Evolutionary conservation across 768 basidiomycete species (phyloP).

Genomic region (Rhizopogon roseolus): DNA sequence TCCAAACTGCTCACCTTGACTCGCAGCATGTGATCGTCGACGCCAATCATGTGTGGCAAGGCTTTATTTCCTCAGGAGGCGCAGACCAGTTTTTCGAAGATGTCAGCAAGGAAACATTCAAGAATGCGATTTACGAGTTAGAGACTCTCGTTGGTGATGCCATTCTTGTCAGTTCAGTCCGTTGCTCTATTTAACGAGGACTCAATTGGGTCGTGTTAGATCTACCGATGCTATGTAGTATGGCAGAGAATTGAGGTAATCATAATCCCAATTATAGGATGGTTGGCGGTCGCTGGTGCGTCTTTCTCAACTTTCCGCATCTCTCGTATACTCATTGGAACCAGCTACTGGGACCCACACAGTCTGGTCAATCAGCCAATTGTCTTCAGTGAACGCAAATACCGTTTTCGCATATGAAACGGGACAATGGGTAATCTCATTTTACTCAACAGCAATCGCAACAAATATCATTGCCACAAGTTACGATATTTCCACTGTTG

Average conservation of each 20-base stretch:
- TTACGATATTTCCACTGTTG: neutral
- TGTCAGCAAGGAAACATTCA: slow-evolving; percentile 1
- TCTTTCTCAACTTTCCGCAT: neutral
- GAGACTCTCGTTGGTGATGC: slow-evolving; percentile 13
- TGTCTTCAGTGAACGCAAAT: neutral
- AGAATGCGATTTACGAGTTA: slow-evolving; percentile 8
- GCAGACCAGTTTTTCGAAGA: neutral
- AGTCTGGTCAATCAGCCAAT: slow-evolving; percentile 3
- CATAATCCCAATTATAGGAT: neutral
- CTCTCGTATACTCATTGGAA: neutral
- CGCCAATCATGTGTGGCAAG: neutral
- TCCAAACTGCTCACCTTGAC: neutral
- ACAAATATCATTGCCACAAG: slow-evolving; percentile 9
- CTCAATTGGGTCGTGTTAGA: slow-evolving; percentile 2
- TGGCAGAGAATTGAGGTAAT: slow-evolving; percentile 1
- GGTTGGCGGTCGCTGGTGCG: neutral
- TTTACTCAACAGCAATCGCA: slow-evolving; percentile 5
- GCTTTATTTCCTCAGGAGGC: neutral
- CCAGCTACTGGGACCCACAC: neutral
- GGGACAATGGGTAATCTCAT: slow-evolving; percentile 9
- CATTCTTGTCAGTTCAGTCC: slow-evolving; percentile 8
- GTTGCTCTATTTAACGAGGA: neutral
- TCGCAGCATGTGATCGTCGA: slow-evolving; percentile 1
- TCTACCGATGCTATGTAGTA: slow-evolving; percentile 7
- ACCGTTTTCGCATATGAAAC: slow-evolving; percentile 5